Evolutionary conservation across 768 basidiomycete species (phyloP).

Genomic region (Xerocomellus amylosporus): DNA sequence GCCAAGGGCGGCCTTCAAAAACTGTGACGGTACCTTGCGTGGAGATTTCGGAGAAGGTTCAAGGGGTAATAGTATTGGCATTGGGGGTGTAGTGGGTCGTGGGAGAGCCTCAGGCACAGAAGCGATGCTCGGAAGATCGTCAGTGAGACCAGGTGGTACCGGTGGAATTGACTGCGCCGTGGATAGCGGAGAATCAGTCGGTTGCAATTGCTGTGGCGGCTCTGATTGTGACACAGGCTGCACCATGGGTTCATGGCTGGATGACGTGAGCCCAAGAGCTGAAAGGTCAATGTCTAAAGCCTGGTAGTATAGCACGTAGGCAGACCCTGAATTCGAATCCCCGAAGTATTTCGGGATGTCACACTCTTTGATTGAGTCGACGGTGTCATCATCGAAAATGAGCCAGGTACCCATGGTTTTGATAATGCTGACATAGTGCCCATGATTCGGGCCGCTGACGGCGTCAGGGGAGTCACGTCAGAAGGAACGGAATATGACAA

Average conservation of each 20-base stretch:
- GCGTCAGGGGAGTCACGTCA: conserved; percentile 14
- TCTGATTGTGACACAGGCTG: conserved; percentile 17
- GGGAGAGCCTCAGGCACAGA: conserved; percentile 15
- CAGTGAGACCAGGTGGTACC: conserved; percentile 39
- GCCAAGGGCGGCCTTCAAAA: conserved; percentile 16
- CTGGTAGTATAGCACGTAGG: conserved; percentile 97
- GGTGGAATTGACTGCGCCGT: conserved; percentile 25
- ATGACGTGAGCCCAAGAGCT: conserved; percentile 61
- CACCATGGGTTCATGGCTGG: conserved; percentile 21
- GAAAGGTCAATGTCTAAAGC: conserved; percentile 79
- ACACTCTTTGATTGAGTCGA: conserved; percentile 80
- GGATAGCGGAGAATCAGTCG: conserved; percentile 27
- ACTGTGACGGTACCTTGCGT: conserved; percentile 20
- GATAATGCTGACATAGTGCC: conserved; percentile 95
- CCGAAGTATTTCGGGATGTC: conserved; percentile 96
- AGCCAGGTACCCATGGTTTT: conserved; percentile 84
- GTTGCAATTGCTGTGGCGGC: conserved; percentile 7
- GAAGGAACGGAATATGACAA: conserved; percentile 1
- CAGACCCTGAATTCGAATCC: conserved; percentile 81
- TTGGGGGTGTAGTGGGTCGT: conserved; percentile 21
- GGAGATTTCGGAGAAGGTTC: conserved; percentile 21
- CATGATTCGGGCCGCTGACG: conserved; percentile 91
- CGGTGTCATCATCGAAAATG: conserved; percentile 93
- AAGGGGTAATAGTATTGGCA: conserved; percentile 15
- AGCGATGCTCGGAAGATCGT: conserved; percentile 20